Conservation (phyloP, 495 filamentous ascomycete genomes). For the Hypoxylon fuscum region DNA sequence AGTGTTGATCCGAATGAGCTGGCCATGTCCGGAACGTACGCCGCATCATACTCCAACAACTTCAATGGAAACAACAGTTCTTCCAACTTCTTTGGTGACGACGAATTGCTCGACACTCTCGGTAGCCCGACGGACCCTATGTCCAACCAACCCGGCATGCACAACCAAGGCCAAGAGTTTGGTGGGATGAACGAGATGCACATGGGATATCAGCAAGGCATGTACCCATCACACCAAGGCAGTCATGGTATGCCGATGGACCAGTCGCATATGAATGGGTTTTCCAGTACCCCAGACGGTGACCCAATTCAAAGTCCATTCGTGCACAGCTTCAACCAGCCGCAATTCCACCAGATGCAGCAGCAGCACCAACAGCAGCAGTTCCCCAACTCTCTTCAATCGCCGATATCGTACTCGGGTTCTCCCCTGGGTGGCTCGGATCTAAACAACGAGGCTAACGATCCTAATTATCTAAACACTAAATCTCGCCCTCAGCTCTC, state of each 20-base stretch:
- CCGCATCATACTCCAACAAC: constrained; percentile 51
- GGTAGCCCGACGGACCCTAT: constrained; percentile 56
- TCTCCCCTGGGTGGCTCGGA: constrained; percentile 63
- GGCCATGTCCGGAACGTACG: constrained; percentile 65
- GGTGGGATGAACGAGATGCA: constrained; percentile 57
- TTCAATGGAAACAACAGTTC: constrained; percentile 50
- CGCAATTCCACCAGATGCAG: constrained; percentile 72
- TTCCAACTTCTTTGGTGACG: constrained; percentile 64
- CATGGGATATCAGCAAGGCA: constrained; percentile 54
- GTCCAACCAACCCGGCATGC: constrained; percentile 53
- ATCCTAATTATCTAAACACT: constrained; percentile 64
- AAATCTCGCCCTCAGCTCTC: constrained; percentile 64
- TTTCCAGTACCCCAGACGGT: constrained; percentile 87
- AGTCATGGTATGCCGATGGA: constrained; percentile 52
- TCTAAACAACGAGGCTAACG: constrained; percentile 61
- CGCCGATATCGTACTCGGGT: constrained; percentile 59
- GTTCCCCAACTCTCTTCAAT: constrained; percentile 61
- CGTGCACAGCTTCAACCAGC: constrained; percentile 76
- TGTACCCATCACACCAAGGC: constrained; percentile 57
- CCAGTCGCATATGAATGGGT: constrained; percentile 72
- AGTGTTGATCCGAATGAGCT: constrained; percentile 89
- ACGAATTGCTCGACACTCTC: constrained; percentile 70
- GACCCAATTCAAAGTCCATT: constrained; percentile 90
- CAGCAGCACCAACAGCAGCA: constrained; percentile 65
- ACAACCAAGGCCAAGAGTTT: constrained; percentile 60